Evolutionary conservation across 495 filamentous ascomycete species (phyloP).

Genomic region (Lepraria neglecta): DNA sequence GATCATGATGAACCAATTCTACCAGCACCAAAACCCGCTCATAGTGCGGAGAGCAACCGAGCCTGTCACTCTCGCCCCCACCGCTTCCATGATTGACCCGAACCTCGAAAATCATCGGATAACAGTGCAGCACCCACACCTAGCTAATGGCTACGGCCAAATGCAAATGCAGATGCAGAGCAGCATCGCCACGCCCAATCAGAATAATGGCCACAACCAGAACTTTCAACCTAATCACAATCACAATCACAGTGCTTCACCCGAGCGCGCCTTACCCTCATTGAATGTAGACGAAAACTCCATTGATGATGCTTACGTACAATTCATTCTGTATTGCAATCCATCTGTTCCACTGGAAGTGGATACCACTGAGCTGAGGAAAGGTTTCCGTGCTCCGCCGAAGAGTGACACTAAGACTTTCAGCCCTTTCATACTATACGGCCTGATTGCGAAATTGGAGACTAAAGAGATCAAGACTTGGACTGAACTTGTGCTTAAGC

Average conservation of each 20-base stretch:
- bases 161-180: constrained; percentile 1
- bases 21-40: constrained; percentile 21
- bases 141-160: constrained; percentile 13
- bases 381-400: constrained; percentile 75
- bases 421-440: constrained; percentile 72
- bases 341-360: constrained; percentile 64
- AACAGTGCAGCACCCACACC: constrained; percentile 9
- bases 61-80: constrained; percentile 25
- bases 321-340: constrained; percentile 90
- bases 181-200: constrained; percentile 5
- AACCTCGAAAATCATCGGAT: constrained; percentile 22
- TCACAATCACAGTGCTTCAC: constrained; percentile 1
- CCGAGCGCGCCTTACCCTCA: constrained; percentile 54
- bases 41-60: constrained; percentile 22
- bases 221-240: constrained; percentile 9
- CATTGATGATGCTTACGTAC: constrained; percentile 80
- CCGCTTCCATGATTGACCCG: constrained; percentile 29
- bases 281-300: constrained; percentile 62
- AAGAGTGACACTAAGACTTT: constrained; percentile 92
- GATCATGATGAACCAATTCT: constrained; percentile 24
- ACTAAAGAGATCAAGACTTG: constrained; percentile 91
- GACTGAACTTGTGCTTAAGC: constrained; percentile 80
- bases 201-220: constrained; percentile 12
- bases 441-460: constrained; percentile 77
- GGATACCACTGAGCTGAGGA: constrained; percentile 66